phyloP scores from a whole-genome alignment of 2,329 filamentous ascomycete species.

The Fusarium pininemorale region DNA sequence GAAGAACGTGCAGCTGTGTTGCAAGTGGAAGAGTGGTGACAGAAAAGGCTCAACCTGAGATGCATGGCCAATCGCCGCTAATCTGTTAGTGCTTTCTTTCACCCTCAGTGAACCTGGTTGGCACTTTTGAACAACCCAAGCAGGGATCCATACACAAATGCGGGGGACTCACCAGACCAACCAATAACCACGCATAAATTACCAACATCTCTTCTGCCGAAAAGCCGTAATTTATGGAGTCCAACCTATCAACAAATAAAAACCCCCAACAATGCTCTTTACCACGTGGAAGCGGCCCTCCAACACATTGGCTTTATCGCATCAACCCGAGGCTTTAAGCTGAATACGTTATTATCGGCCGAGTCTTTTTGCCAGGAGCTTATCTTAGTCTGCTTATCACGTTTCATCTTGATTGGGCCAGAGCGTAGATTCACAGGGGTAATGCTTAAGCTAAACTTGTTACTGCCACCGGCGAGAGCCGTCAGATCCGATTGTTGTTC shows the following conservation, averaged over 20 bases:
- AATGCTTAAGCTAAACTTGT: not conserved
- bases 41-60: fast-evolving
- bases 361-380: not conserved
- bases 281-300: not conserved
- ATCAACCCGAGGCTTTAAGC: not conserved
- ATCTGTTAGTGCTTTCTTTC: not conserved
- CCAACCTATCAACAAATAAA: not conserved
- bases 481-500: not conserved
- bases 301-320: not conserved
- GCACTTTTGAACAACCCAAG: not conserved
- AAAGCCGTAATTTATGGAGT: not conserved
- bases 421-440: not conserved
- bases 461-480: not conserved
- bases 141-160: not conserved
- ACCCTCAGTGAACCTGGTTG: fast-evolving
- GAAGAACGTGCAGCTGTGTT: not conserved
- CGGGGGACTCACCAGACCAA: not conserved
- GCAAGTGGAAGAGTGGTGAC: fast-evolving
- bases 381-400: not conserved
- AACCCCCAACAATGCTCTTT: not conserved
- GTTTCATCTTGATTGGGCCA: not conserved
- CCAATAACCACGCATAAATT: not conserved
- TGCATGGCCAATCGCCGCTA: fast-evolving
- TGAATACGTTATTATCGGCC: not conserved
- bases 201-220: not conserved